Evolutionary conservation across 441 rosid species (phyloP).

Genomic region (Gossypium schwendimanii): DNA sequence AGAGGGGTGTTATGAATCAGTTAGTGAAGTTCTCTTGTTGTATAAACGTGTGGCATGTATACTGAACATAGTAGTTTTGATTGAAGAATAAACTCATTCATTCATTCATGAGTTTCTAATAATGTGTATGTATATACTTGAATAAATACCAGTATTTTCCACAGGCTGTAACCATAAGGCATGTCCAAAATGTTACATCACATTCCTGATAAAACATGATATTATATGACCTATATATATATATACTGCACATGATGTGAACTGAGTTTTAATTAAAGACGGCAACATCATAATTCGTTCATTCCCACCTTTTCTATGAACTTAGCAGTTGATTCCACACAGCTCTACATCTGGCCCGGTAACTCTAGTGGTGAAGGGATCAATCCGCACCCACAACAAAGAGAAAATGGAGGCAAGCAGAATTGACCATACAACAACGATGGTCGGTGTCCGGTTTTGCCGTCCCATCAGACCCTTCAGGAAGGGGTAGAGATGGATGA

Average conservation of each 20-base stretch:
- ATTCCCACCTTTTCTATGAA: neutral
- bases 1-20: too few relatives aligned
- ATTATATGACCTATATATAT: slow-evolving; percentile 15
- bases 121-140: neutral
- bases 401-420: slow-evolving; percentile 90
- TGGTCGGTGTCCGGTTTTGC: slow-evolving; percentile 94
- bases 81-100: too few relatives aligned
- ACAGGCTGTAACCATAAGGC: slow-evolving; percentile 8
- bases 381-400: slow-evolving; percentile 81
- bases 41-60: too few relatives aligned
- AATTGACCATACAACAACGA: slow-evolving; percentile 85
- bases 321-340: slow-evolving; percentile 89
- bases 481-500: slow-evolving; percentile 88
- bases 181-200: neutral
- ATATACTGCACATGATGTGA: slow-evolving; percentile 26
- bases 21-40: too few relatives aligned
- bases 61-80: too few relatives aligned
- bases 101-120: too few relatives aligned
- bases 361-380: slow-evolving; percentile 76
- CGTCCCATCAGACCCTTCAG: slow-evolving; percentile 94
- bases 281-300: neutral
- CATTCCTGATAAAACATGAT: neutral
- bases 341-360: slow-evolving; percentile 65
- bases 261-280: neutral
- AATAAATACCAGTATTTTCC: neutral